Conservation (phyloP, 1,284 basidiomycete species). For the Trametes pubescens region DNA sequence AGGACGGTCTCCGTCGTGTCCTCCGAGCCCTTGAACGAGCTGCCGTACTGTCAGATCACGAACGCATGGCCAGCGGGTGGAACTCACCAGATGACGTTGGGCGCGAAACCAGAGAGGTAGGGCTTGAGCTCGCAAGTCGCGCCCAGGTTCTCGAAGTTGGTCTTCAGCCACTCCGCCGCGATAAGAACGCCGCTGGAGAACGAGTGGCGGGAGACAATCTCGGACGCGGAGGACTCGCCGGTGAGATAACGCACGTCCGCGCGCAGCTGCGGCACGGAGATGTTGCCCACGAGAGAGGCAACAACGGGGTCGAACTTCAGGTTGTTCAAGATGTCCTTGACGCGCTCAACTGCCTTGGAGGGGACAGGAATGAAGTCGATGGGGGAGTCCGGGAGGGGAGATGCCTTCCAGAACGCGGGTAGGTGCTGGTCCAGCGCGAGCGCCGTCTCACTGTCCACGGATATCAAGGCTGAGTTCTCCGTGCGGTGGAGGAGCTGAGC, state of each 20-base stretch:
- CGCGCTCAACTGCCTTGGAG: constrained; percentile 53
- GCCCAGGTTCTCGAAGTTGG: constrained; percentile 74
- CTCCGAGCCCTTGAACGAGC: constrained; percentile 60
- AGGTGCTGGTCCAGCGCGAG: constrained; percentile 57
- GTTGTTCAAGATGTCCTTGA: constrained; percentile 55
- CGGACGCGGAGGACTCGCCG: constrained; percentile 74
- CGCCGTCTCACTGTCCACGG: constrained; percentile 48
- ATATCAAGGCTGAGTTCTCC: constrained; percentile 53
- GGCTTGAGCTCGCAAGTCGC: constrained; percentile 71
- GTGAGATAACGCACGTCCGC: constrained; percentile 82
- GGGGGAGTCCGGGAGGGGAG: constrained; percentile 57
- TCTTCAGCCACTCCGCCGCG: constrained; percentile 82
- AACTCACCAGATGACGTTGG: constrained; percentile 83
- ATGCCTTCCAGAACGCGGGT: constrained; percentile 69
- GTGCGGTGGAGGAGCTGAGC: constrained; percentile 52
- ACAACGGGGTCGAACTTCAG: constrained; percentile 68
- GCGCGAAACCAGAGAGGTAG: constrained; percentile 79
- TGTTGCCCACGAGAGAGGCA: constrained; percentile 67
- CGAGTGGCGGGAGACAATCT: constrained; percentile 79
- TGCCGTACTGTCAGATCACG: constrained; percentile 36
- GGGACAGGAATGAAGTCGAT: constrained; percentile 61
- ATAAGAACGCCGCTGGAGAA: constrained; percentile 73
- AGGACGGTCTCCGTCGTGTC: constrained; percentile 69
- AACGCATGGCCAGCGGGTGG: background rate
- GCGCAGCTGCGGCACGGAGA: constrained; percentile 69